phyloP scores from a whole-genome alignment of 1,139 yeast genomes.

The Zygosaccharomyces sapae region DNA sequence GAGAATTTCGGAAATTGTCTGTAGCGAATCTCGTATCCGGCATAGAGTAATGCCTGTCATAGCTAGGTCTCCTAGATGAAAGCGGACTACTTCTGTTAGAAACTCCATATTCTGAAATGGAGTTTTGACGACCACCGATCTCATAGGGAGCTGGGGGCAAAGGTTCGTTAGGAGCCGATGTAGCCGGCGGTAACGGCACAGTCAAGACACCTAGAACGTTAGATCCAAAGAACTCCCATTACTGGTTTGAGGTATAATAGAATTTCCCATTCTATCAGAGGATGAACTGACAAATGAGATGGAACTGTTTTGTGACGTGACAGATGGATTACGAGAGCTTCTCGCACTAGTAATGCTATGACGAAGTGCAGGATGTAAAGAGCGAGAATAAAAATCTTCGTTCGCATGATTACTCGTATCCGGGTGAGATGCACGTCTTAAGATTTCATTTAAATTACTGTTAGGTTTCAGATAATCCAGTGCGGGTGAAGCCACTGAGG shows the following conservation, averaged over 20 bases:
- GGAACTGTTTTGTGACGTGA: slow-evolving; percentile 34
- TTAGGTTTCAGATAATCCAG: slow-evolving; percentile 12
- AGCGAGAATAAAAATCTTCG: slow-evolving; percentile 6
- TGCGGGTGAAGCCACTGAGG: slow-evolving; percentile 20
- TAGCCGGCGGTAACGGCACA: slow-evolving; percentile 47
- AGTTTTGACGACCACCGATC: slow-evolving; percentile 14
- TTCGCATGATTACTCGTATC: slow-evolving; percentile 11
- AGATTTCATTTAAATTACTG: slow-evolving; percentile 3
- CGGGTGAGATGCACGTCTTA: slow-evolving; percentile 34
- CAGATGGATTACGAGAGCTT: slow-evolving; percentile 33
- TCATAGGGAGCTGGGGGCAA: slow-evolving; percentile 22
- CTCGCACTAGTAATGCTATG: slow-evolving; percentile 9
- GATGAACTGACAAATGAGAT: slow-evolving; percentile 35
- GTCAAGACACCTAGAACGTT: slow-evolving; percentile 28
- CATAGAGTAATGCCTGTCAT: slow-evolving; percentile 14
- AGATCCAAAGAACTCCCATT: slow-evolving; percentile 14
- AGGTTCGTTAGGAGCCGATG: slow-evolving; percentile 23
- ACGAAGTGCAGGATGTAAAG: slow-evolving; percentile 7
- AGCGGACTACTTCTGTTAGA: slow-evolving; percentile 29
- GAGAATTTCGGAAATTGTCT: slow-evolving; percentile 14
- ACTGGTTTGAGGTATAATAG: slow-evolving; percentile 16
- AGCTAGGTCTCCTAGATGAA: slow-evolving; percentile 30
- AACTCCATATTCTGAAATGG: slow-evolving; percentile 16
- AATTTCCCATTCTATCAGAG: slow-evolving; percentile 32
- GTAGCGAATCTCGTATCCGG: slow-evolving; percentile 17